Percentiles rank a stretch among this genome's conserved stretches.
phyloP scores from a whole-genome alignment of 2,329 filamentous ascomycete genomes.

The Beauveria asiatica region DNA sequence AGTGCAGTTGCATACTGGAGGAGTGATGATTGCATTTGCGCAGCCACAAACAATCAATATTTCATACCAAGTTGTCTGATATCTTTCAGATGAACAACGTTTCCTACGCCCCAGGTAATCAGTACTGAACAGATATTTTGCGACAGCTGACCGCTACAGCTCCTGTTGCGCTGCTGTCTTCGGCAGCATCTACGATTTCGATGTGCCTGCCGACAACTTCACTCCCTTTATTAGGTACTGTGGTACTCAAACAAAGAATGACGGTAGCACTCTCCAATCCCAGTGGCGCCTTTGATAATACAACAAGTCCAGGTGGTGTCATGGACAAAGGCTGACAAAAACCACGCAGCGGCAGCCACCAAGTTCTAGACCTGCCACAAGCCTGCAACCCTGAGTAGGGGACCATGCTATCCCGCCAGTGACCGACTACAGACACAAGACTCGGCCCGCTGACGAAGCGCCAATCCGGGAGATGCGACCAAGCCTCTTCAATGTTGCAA shows the following conservation, averaged over 20 bases:
- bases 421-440: background rate
- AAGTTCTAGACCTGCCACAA: constrained; percentile 5
- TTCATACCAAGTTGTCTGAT: too few relatives aligned
- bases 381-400: background rate
- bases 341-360: constrained; percentile 1
- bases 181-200: too few relatives aligned
- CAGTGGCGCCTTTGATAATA: background rate
- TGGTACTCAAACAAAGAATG: background rate
- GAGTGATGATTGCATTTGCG: background rate
- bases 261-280: background rate
- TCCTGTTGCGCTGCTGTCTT: too few relatives aligned
- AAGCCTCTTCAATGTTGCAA: background rate
- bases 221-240: too few relatives aligned
- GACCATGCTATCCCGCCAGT: background rate
- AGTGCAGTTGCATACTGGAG: background rate
- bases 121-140: too few relatives aligned
- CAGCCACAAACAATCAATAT: background rate
- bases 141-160: too few relatives aligned
- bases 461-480: background rate
- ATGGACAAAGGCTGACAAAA: background rate
- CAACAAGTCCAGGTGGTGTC: background rate
- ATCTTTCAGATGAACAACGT: too few relatives aligned
- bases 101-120: too few relatives aligned
- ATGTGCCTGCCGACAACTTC: too few relatives aligned
- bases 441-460: background rate